Evolutionary conservation across 2,329 filamentous ascomycete genomes (phyloP).

Genomic region (Monosporascus sp.): DNA sequence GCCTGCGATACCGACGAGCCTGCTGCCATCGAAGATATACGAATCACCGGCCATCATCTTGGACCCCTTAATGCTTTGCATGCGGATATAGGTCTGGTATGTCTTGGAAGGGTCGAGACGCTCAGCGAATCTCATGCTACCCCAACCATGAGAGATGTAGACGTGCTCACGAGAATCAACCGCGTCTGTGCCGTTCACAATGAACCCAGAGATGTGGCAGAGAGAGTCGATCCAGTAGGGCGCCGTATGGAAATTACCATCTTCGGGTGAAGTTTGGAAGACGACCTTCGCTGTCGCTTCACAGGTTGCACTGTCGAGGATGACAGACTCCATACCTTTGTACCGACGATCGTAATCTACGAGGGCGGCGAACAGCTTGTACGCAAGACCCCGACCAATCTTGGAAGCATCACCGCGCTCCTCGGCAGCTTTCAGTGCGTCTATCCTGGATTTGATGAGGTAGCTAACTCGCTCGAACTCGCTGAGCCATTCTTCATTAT

Average conservation of each 20-base stretch:
- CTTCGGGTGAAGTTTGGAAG: conserved; percentile 43
- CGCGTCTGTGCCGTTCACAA: conserved; percentile 54
- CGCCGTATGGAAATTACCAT: conserved; percentile 50
- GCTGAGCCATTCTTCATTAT: conserved; percentile 54
- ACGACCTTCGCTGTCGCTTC: conserved; percentile 49
- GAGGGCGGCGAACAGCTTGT: conserved; percentile 61
- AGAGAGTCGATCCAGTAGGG: conserved; percentile 57
- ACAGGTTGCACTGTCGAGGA: conserved; percentile 48
- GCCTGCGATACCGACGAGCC: conserved; percentile 41
- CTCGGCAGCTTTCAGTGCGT: conserved; percentile 55
- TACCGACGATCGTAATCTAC: conserved; percentile 53
- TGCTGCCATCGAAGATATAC: conserved; percentile 49
- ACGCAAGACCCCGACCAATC: conserved; percentile 69
- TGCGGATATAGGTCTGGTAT: conserved; percentile 53
- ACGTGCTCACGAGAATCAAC: conserved; percentile 51
- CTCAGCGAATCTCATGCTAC: conserved; percentile 46
- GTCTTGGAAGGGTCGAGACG: conserved; percentile 39
- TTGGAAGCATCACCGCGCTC: conserved; percentile 64
- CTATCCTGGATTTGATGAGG: conserved; percentile 60
- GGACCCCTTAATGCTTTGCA: conserved; percentile 48
- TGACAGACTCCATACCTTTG: conserved; percentile 54
- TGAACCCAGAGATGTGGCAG: conserved; percentile 56
- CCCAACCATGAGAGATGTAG: conserved; percentile 58
- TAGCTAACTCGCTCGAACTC: conserved; percentile 67
- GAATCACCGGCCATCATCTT: conserved; percentile 51